Evolutionary conservation across 495 filamentous ascomycete genomes (phyloP).

Genomic region (Aspergillus bertholletiae): DNA sequence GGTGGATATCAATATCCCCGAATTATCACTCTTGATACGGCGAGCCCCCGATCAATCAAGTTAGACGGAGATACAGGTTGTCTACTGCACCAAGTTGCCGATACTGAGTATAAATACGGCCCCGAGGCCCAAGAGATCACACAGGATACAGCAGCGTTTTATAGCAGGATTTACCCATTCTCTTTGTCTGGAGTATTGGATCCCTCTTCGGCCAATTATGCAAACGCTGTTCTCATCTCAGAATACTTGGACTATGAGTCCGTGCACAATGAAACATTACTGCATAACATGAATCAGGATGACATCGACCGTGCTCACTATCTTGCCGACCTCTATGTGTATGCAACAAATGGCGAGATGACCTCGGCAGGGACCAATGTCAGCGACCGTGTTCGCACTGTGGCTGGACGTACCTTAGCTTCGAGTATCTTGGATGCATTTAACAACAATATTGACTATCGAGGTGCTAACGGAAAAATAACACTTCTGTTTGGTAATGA

Average conservation of each 20-base stretch:
- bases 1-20: slow-evolving; percentile 71
- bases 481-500: slow-evolving; percentile 67
- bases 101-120: slow-evolving; percentile 35
- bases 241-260: slow-evolving; percentile 72
- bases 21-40: slow-evolving; percentile 46
- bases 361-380: slow-evolving; percentile 38
- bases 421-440: slow-evolving; percentile 58
- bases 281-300: slow-evolving; percentile 45
- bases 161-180: slow-evolving; percentile 40
- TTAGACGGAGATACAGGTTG: slow-evolving; percentile 60
- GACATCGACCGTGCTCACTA: slow-evolving; percentile 55
- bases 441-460: slow-evolving; percentile 41
- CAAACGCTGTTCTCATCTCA: slow-evolving; percentile 58
- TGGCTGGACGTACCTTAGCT: slow-evolving; percentile 63
- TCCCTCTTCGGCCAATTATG: slow-evolving; percentile 44
- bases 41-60: slow-evolving; percentile 54
- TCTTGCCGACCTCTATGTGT: slow-evolving; percentile 66
- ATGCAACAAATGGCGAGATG: slow-evolving; percentile 58
- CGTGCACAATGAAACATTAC: slow-evolving; percentile 66
- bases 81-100: slow-evolving; percentile 33
- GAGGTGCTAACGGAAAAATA: slow-evolving; percentile 47
- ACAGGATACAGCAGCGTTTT: slow-evolving; percentile 44
- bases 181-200: slow-evolving; percentile 34
- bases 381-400: slow-evolving; percentile 54
- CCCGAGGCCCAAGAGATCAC: slow-evolving; percentile 33